A percentile compares a stretch with the other conserved stretches of the same genome.
Conservation (phyloP, 2,329 filamentous ascomycete genomes). For the Fusarium sulawesiense region DNA sequence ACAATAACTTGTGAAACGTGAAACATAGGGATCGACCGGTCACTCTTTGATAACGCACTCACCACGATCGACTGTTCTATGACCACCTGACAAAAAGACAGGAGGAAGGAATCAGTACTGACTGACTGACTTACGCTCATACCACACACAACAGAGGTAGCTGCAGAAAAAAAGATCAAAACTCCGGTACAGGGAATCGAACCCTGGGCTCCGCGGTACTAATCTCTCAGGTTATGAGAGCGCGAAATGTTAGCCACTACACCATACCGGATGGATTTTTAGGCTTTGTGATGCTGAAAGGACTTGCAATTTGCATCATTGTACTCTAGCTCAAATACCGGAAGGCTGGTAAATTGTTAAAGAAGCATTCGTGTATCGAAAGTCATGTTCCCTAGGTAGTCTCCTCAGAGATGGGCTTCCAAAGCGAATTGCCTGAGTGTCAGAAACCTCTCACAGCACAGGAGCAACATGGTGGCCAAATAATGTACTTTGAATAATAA, state of each 20-base stretch:
- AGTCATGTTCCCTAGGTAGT: too few relatives aligned
- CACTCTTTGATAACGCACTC: background rate
- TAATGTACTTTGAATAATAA: conserved; percentile 30
- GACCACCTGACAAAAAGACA: background rate
- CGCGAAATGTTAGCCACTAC: conserved; percentile 51
- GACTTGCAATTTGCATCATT: too few relatives aligned
- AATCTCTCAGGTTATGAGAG: conserved; percentile 47
- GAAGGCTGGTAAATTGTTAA: background rate
- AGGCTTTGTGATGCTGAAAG: too few relatives aligned
- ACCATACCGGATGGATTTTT: conserved; percentile 42
- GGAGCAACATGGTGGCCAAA: background rate
- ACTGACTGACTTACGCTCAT: too few relatives aligned
- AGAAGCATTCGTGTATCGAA: too few relatives aligned
- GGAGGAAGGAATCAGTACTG: background rate
- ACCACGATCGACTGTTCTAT: background rate
- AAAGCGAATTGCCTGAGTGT: too few relatives aligned
- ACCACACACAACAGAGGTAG: too few relatives aligned
- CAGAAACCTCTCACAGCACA: background rate
- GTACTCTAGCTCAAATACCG: too few relatives aligned
- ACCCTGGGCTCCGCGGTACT: conserved; percentile 44
- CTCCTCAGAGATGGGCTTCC: too few relatives aligned
- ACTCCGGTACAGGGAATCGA: conserved; percentile 47
- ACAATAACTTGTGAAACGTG: background rate
- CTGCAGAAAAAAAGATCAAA: background rate
- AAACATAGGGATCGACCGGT: background rate